Conservation (phyloP, 306 rosid genomes). For the Amphicarpaea edgeworthii region DNA sequence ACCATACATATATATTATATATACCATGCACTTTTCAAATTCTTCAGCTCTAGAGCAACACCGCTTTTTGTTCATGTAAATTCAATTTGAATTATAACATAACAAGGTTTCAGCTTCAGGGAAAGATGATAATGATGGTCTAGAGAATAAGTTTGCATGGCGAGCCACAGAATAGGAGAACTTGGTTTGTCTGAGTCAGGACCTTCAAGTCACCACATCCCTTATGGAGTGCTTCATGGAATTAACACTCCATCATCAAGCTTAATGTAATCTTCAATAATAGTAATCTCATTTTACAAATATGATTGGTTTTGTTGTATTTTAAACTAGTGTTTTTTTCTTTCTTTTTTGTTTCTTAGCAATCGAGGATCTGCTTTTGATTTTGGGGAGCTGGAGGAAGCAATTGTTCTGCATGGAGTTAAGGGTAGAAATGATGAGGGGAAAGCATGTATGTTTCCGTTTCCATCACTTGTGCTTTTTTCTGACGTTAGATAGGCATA, state of each 20-base stretch:
- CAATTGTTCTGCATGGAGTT: conserved; percentile 82
- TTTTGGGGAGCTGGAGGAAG: conserved; percentile 94
- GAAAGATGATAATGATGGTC: conserved; percentile 60
- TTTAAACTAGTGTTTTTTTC: conserved; percentile 1
- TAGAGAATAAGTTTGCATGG: conserved; percentile 68
- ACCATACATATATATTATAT: background rate
- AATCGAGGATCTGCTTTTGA: conserved; percentile 78
- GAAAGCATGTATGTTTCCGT: conserved; percentile 68
- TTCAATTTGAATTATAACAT: conserved; percentile 26
- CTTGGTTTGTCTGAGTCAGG: conserved; percentile 75
- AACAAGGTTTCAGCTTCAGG: conserved; percentile 40
- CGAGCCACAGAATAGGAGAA: conserved; percentile 72
- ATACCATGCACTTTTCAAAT: conserved; percentile 12
- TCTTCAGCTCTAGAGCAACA: conserved; percentile 33
- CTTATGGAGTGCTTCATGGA: conserved; percentile 76
- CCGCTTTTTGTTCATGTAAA: conserved; percentile 43
- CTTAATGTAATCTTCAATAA: conserved; percentile 62
- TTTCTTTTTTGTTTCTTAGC: conserved; percentile 48
- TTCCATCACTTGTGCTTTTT: conserved; percentile 28
- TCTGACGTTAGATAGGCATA: conserved; percentile 62
- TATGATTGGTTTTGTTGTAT: background rate
- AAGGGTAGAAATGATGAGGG: conserved; percentile 74
- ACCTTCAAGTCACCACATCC: conserved; percentile 76
- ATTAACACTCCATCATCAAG: conserved; percentile 61
- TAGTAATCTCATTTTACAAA: background rate